phyloP scores from a whole-genome alignment of 2,329 filamentous ascomycete species.

The Geosmithia flava region DNA sequence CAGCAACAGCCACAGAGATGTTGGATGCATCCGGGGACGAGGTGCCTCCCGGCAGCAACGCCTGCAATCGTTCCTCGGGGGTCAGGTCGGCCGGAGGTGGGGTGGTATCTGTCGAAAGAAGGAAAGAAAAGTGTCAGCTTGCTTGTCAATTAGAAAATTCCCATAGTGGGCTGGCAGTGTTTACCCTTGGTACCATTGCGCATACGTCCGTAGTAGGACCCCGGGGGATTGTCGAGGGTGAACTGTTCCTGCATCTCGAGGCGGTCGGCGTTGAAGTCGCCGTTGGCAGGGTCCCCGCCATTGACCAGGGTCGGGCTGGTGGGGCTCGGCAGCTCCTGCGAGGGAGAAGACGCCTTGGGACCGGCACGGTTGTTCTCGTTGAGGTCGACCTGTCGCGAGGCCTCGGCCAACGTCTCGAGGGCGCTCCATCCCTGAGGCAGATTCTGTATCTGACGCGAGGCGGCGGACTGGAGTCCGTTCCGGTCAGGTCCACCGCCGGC shows the following conservation, averaged over 20 bases:
- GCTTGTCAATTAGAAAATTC: neutral
- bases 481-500: neutral
- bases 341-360: conserved; percentile 12
- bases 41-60: conserved; percentile 24
- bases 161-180: neutral
- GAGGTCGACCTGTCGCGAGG: conserved; percentile 66
- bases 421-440: conserved; percentile 59
- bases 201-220: conserved; percentile 26
- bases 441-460: conserved; percentile 13
- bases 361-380: conserved; percentile 42
- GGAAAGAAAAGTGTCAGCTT: conserved; percentile 2
- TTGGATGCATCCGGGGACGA: conserved; percentile 31
- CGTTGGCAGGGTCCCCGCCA: conserved; percentile 4
- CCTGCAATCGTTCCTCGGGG: conserved; percentile 37
- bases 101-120: conserved; percentile 8
- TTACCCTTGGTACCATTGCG: conserved; percentile 11
- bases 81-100: conserved; percentile 22
- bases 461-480: conserved; percentile 7
- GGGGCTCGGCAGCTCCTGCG: neutral
- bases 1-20: conserved; percentile 43
- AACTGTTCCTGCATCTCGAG: conserved; percentile 48
- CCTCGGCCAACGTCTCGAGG: conserved; percentile 77
- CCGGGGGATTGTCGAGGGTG: conserved; percentile 41
- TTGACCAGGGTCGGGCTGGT: conserved; percentile 6
- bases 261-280: conserved; percentile 16